Evolutionary conservation across 176 grass and related monocot genomes (phyloP), one percentile per base, ranked within the genome.

Genomic region (Rhynchospora tenuis): DNA sequence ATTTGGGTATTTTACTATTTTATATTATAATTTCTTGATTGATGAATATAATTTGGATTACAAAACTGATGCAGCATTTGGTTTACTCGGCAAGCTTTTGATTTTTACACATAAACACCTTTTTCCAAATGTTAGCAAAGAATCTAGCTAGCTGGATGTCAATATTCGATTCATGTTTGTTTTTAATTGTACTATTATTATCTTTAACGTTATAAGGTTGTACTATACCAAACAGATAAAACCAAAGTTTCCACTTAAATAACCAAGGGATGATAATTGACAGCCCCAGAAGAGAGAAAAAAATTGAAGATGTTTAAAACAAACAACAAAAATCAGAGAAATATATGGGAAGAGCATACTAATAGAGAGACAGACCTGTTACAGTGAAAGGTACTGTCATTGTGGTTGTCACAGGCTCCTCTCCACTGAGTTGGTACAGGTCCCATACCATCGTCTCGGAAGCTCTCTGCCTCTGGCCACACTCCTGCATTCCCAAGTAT

Each of bases 381-480:
- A 84, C 95, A 98, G 23, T 85, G 87, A 83, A 91, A 79, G 69
- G 51, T 78, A 28, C 76, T 86, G 73, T 98, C 89, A 69, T 78
- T 88, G 27, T 92, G 85, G 87, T 87, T 83, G 66, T 94, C 90
- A 89, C 95, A 98, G 89, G 88, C 88, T 72, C 95, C 95, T 64
- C 83, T 90, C 95, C 95, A 98, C 50, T 83, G 75, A 9, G 48
- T 12, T 29, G 95, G 92, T 68, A 82, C 78, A 12, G 89, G 92
- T 27, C 84, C 90, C 90, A 98, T 94, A 64, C 89, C 90, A 16
- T 93, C 90, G 67, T 94, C 95, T 26, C 83, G 87, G 92, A 98
- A 98, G 89, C 95, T 98, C 81, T 90, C 89, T 84, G 92, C 83
- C 81, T 98, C 95, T 84, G 95, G 92, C 95, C 95, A 98, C 55